Conservation (phyloP, 164 flowering plant genomes). For the Vitis riparia region DNA sequence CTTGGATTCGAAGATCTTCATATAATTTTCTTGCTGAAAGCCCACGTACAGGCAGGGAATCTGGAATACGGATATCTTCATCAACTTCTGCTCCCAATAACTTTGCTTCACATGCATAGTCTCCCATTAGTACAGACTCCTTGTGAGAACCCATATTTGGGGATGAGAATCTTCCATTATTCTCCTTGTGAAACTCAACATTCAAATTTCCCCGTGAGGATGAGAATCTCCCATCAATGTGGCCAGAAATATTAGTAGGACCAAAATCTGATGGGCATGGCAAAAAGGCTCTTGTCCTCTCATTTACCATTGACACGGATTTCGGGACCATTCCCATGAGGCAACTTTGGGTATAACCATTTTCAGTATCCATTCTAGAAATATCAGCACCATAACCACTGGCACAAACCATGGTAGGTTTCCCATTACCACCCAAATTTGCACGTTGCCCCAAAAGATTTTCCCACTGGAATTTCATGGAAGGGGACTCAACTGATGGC, state of each 20-base stretch:
- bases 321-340: neutral
- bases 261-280: neutral
- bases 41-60: too few species aligned
- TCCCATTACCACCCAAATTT: neutral
- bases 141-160: too few species aligned
- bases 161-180: too few species aligned
- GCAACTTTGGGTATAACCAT: slow-evolving; percentile 3
- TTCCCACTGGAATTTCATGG: slow-evolving; percentile 20
- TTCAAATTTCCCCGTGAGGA: slow-evolving; percentile 11
- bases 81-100: too few species aligned
- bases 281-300: neutral
- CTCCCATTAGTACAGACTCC: too few species aligned
- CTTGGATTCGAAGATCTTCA: too few species aligned
- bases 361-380: slow-evolving; percentile 7
- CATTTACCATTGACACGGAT: neutral
- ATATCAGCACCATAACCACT: neutral
- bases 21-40: too few species aligned
- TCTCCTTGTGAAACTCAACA: slow-evolving; percentile 11
- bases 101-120: too few species aligned
- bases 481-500: slow-evolving; percentile 6
- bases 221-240: slow-evolving; percentile 6
- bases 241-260: neutral
- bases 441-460: slow-evolving; percentile 6
- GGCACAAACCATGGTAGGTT: neutral
- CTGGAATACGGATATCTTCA: too few species aligned